These are phyloP conservation scores for Geopyxis carbonaria DNA, from an alignment of 495 filamentous ascomycete genomes.

Conservation along the genomic window DNA sequence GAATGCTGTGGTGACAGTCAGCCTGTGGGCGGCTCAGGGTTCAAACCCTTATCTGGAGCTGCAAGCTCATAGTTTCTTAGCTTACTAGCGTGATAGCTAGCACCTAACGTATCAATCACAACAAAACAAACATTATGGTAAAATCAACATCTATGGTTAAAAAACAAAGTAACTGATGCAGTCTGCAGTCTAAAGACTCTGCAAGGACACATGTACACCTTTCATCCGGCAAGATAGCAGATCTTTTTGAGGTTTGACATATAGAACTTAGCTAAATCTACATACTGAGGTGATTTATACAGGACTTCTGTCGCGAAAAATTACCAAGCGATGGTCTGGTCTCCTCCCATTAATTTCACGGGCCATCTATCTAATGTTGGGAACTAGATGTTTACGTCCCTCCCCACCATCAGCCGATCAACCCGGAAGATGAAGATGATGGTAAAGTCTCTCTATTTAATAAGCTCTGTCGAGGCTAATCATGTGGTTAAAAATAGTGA, in stretches of 20 bases:
- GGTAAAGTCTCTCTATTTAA: too few species aligned
- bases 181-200: conserved; percentile 53
- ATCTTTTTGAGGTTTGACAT: conserved; percentile 94
- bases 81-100: neutral
- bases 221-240: conserved; percentile 57
- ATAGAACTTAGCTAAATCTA: too few species aligned
- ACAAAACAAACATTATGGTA: neutral
- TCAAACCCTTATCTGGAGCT: neutral
- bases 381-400: conserved; percentile 69
- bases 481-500: conserved; percentile 39
- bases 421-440: conserved; percentile 96
- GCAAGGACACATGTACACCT: conserved; percentile 79
- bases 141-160: neutral
- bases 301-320: conserved; percentile 57
- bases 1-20: neutral
- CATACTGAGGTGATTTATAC: too few species aligned
- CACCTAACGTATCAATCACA: neutral
- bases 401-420: conserved; percentile 75
- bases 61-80: neutral
- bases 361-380: conserved; percentile 11
- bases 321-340: conserved; percentile 36
- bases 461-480: neutral
- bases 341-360: neutral
- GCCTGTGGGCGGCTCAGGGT: conserved; percentile 1
- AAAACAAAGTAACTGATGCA: neutral